These are phyloP conservation scores for Erucastrum elatum DNA, from an alignment of 345 rosid species.

Conservation along the genomic window DNA sequence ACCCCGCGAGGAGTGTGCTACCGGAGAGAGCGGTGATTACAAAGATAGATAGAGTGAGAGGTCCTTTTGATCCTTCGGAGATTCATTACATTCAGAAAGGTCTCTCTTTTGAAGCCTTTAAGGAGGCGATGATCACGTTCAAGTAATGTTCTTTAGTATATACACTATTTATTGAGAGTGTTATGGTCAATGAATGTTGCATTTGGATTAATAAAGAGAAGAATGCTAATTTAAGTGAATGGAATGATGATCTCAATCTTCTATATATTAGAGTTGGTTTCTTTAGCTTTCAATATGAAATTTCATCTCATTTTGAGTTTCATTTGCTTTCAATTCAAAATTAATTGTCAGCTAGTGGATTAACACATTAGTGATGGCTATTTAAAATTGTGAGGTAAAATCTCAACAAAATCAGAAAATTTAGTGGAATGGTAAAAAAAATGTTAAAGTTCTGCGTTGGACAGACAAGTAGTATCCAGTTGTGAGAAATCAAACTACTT, in stretches of 20 bases:
- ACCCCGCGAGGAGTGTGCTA: slow-evolving; percentile 76
- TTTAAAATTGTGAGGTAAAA: neutral
- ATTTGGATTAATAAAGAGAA: neutral
- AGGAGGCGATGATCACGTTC: slow-evolving; percentile 26
- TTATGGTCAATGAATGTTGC: neutral
- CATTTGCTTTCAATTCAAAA: neutral
- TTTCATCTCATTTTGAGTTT: too few species aligned
- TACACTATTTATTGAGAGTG: neutral
- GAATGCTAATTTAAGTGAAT: neutral
- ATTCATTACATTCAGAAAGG: slow-evolving; percentile 61
- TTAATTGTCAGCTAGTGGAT: too few species aligned
- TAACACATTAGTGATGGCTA: neutral
- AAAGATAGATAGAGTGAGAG: slow-evolving; percentile 63
- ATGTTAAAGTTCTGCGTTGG: neutral
- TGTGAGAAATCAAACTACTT: neutral
- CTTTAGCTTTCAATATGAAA: neutral
- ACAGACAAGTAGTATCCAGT: neutral
- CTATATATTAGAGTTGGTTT: neutral
- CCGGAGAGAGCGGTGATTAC: slow-evolving; percentile 71
- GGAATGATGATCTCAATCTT: neutral
- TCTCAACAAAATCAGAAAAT: neutral
- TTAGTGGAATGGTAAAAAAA: neutral
- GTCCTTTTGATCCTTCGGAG: slow-evolving; percentile 79
- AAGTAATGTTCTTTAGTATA: neutral
- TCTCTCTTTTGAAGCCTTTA: slow-evolving; percentile 52